Evolutionary conservation across 805 yeast species (phyloP).

Genomic region (Barnettozyma sucrosica): DNA sequence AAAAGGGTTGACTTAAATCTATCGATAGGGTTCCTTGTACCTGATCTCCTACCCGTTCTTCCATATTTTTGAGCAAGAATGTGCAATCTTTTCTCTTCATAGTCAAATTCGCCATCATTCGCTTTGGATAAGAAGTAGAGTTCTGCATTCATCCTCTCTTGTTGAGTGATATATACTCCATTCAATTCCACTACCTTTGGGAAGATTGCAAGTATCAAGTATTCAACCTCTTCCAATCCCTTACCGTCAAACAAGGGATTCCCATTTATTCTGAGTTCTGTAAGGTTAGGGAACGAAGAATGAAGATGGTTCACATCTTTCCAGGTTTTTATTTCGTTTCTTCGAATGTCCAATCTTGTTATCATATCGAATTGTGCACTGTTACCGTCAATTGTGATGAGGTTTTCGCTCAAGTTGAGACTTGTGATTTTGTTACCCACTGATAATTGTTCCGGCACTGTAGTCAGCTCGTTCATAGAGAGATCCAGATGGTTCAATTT

Average conservation of each 20-base stretch:
- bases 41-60: slow-evolving; percentile 1
- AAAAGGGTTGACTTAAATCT: slow-evolving; percentile 4
- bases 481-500: slow-evolving; percentile 26
- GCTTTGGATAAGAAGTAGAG: slow-evolving; percentile 56
- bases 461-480: slow-evolving; percentile 37
- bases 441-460: slow-evolving; percentile 24
- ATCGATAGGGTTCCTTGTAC: neutral
- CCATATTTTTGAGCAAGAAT: slow-evolving; percentile 34
- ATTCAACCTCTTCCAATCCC: slow-evolving; percentile 23
- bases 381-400: neutral
- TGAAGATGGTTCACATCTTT: slow-evolving; percentile 39
- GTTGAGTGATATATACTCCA: slow-evolving; percentile 44
- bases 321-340: slow-evolving; percentile 46
- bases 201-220: slow-evolving; percentile 42
- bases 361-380: slow-evolving; percentile 10
- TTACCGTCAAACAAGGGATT: slow-evolving; percentile 42
- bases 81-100: slow-evolving; percentile 36
- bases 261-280: slow-evolving; percentile 40
- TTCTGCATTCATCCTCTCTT: slow-evolving; percentile 60
- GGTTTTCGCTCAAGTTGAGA: slow-evolving; percentile 24
- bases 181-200: slow-evolving; percentile 40
- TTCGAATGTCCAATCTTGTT: slow-evolving; percentile 42
- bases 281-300: slow-evolving; percentile 35
- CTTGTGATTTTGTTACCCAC: neutral
- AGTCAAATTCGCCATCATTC: slow-evolving; percentile 21